Evolutionary conservation across 169 alveolate species (phyloP).

Genomic region (Plasmodium billcollinsi): DNA sequence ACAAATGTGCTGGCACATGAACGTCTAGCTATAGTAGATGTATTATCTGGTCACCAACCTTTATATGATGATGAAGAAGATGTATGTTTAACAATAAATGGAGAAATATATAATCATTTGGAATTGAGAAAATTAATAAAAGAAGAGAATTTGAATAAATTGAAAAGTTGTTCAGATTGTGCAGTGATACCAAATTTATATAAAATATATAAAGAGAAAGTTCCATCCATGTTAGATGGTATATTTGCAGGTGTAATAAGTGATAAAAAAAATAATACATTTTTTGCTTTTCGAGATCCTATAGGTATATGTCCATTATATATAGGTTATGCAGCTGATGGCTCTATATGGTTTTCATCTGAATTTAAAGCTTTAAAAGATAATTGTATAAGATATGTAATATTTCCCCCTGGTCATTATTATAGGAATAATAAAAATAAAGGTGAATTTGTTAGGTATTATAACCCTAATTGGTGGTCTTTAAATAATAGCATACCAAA

Average conservation of each 20-base stretch:
- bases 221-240: conserved; percentile 67
- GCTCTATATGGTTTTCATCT: conserved; percentile 72
- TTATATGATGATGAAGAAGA: conserved; percentile 71
- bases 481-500: conserved; percentile 46
- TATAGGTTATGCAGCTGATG: conserved; percentile 76
- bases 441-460: conserved; percentile 67
- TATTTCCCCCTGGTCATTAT: conserved; percentile 75
- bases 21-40: conserved; percentile 83
- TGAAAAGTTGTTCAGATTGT: conserved; percentile 68
- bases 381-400: conserved; percentile 36
- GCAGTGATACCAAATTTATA: conserved; percentile 60
- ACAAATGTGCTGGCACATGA: conserved; percentile 82
- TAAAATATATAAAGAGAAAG: conserved; percentile 29
- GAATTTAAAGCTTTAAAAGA: conserved; percentile 74
- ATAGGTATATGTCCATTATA: conserved; percentile 77
- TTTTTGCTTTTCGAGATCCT: conserved; percentile 79
- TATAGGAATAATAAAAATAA: conserved; percentile 14
- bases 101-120: conserved; percentile 82
- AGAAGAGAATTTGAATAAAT: background rate
- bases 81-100: conserved; percentile 77
- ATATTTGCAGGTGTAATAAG: conserved; percentile 71
- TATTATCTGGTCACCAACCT: conserved; percentile 81
- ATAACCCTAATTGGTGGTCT: conserved; percentile 57
- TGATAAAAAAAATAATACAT: conserved; percentile 57
- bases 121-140: conserved; percentile 43